phyloP scores from a whole-genome alignment of 2,329 filamentous ascomycete genomes.

The Beauveria rudraprayagi region DNA sequence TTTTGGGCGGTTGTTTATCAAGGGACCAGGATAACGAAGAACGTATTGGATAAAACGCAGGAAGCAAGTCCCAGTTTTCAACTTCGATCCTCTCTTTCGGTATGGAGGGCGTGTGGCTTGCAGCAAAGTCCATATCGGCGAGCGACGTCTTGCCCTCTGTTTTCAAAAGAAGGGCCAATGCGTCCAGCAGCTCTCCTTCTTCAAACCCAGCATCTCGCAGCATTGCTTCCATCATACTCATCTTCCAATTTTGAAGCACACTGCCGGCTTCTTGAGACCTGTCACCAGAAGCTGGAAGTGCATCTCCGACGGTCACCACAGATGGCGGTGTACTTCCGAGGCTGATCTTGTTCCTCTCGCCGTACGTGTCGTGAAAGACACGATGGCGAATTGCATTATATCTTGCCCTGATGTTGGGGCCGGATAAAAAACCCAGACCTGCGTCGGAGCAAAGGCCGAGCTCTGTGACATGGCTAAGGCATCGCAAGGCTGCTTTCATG shows the following conservation, averaged over 20 bases:
- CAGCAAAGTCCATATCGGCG: conserved; percentile 25
- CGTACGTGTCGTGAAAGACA: conserved; percentile 27
- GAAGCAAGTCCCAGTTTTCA: not conserved
- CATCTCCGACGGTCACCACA: conserved; percentile 6
- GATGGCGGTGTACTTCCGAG: conserved; percentile 2
- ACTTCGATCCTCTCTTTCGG: not conserved
- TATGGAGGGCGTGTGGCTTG: conserved; percentile 15
- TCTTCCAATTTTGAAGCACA: conserved; percentile 23
- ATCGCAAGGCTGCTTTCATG: conserved; percentile 53
- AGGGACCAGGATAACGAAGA: fast-evolving
- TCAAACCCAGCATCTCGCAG: conserved; percentile 28
- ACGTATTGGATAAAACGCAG: not conserved
- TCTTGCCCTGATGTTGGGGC: conserved; percentile 48
- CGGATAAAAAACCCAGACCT: conserved; percentile 58
- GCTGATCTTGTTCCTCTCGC: conserved; percentile 14
- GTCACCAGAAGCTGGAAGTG: conserved; percentile 3
- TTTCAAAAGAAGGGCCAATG: conserved; percentile 26
- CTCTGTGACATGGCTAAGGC: conserved; percentile 47
- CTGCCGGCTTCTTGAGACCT: conserved; percentile 8
- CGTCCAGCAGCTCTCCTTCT: conserved; percentile 23
- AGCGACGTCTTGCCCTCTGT: conserved; percentile 25
- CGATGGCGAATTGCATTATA: conserved; percentile 29
- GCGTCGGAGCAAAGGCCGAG: conserved; percentile 61
- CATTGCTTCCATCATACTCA: conserved; percentile 29
- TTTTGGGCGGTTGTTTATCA: conserved; percentile 5